phyloP scores from a whole-genome alignment of 176 grass and related monocot genomes.

The Poa annua region DNA sequence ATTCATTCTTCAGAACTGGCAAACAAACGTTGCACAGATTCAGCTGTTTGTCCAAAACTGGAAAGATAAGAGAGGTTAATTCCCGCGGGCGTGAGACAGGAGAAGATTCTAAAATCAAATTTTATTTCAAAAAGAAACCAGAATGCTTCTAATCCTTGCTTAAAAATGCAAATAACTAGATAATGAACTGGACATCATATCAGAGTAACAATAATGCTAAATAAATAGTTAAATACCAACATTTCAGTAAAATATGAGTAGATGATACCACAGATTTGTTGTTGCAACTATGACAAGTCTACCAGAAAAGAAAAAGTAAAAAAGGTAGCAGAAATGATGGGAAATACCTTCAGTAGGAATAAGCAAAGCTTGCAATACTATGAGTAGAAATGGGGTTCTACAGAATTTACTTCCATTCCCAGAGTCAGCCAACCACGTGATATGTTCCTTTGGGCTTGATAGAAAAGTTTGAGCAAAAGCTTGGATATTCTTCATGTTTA shows the following conservation, averaged over 20 bases:
- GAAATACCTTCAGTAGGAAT: conserved; percentile 61
- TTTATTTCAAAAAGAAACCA: background rate
- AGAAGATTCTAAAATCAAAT: conserved; percentile 32
- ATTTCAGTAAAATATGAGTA: background rate
- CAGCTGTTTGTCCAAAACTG: conserved; percentile 59
- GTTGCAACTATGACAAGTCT: conserved; percentile 21
- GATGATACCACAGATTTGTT: background rate
- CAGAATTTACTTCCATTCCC: conserved; percentile 57
- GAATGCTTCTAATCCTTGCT: conserved; percentile 5
- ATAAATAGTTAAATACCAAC: background rate
- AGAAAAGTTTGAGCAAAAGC: conserved; percentile 68
- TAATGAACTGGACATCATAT: conserved; percentile 10
- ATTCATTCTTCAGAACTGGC: conserved; percentile 68
- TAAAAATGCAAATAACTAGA: conserved; percentile 9
- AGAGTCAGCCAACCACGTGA: conserved; percentile 69
- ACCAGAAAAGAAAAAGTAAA: conserved; percentile 31
- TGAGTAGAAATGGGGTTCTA: conserved; percentile 71
- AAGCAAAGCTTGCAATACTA: conserved; percentile 69
- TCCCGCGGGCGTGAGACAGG: background rate
- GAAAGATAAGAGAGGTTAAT: background rate
- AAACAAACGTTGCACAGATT: conserved; percentile 72
- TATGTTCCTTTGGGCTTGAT: conserved; percentile 59
- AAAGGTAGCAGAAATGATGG: conserved; percentile 23
- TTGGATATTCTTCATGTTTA: conserved; percentile 82
- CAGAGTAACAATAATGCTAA: conserved; percentile 12